Evolutionary conservation across 805 yeast species (phyloP).

Genomic region (Candida boleticola): DNA sequence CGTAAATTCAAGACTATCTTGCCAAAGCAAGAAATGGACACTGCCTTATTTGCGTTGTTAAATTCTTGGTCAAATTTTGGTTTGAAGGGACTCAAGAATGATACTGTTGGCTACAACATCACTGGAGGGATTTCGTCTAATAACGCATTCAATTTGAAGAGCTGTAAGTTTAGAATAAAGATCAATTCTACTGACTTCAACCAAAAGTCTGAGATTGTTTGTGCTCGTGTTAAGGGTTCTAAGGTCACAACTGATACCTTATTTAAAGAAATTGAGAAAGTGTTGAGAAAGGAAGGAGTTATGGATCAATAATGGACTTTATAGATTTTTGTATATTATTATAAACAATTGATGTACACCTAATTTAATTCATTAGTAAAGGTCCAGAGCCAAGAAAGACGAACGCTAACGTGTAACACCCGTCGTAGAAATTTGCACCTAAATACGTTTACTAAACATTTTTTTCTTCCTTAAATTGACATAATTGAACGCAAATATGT

Average conservation of each 20-base stretch:
- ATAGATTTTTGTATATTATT: conserved; percentile 1
- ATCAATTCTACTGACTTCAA: conserved; percentile 39
- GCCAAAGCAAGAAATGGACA: conserved; percentile 55
- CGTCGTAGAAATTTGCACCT: too few relatives aligned
- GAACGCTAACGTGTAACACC: too few relatives aligned
- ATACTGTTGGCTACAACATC: conserved; percentile 42
- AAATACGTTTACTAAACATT: neutral
- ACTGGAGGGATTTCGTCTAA: conserved; percentile 62
- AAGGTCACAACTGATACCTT: conserved; percentile 57
- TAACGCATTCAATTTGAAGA: conserved; percentile 60
- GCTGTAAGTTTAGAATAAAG: conserved; percentile 60
- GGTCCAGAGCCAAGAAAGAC: too few relatives aligned
- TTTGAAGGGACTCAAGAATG: conserved; percentile 50
- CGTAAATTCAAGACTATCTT: conserved; percentile 38
- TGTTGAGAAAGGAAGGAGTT: conserved; percentile 63
- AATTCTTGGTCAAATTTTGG: conserved; percentile 73
- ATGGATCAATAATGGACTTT: conserved; percentile 27
- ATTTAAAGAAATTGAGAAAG: conserved; percentile 61
- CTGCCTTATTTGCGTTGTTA: conserved; percentile 61
- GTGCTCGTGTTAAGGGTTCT: conserved; percentile 66
- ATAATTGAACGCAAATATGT: neutral
- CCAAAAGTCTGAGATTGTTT: conserved; percentile 53
- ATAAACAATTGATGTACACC: too few relatives aligned
- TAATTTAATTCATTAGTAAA: too few relatives aligned
- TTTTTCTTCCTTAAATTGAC: too few relatives aligned